Evolutionary conservation across 176 grass and related monocot genomes (phyloP).

Genomic region (Pontederia paniculata): DNA sequence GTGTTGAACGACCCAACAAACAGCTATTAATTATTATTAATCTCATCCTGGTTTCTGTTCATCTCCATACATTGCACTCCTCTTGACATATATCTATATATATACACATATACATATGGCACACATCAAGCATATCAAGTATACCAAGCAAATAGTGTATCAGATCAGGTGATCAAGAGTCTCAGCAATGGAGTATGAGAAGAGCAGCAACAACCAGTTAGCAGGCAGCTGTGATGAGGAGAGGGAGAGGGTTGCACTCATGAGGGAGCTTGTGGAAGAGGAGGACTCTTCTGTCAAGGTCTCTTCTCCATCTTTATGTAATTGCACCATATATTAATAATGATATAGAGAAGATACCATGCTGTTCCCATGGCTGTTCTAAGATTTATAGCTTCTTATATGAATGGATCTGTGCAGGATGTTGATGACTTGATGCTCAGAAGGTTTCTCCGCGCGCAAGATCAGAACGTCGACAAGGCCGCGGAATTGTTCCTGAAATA

Average conservation of each 20-base stretch:
- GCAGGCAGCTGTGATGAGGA: not conserved
- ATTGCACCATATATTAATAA: too few species aligned
- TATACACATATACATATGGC: too few species aligned
- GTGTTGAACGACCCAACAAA: too few species aligned
- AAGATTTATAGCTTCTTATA: not conserved
- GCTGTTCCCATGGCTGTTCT: not conserved
- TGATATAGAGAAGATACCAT: not conserved
- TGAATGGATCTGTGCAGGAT: slow-evolving; percentile 10
- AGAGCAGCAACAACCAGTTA: not conserved
- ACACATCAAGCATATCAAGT: too few species aligned
- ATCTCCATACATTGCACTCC: too few species aligned
- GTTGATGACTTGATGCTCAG: slow-evolving; percentile 16
- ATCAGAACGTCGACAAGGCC: slow-evolving; percentile 20
- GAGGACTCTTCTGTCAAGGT: slow-evolving; percentile 1
- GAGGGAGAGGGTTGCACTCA: slow-evolving; percentile 3
- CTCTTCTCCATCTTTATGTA: too few species aligned
- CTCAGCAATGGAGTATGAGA: slow-evolving; percentile 2
- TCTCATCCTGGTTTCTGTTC: too few species aligned
- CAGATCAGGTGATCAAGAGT: too few species aligned
- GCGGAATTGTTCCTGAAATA: slow-evolving; percentile 17
- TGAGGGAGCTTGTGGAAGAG: not conserved
- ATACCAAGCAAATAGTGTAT: too few species aligned
- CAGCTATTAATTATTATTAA: too few species aligned
- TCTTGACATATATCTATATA: too few species aligned
- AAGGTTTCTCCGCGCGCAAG: slow-evolving; percentile 32